phyloP scores from a whole-genome alignment of 2,329 filamentous ascomycete species.

The Aspergillus candidus region DNA sequence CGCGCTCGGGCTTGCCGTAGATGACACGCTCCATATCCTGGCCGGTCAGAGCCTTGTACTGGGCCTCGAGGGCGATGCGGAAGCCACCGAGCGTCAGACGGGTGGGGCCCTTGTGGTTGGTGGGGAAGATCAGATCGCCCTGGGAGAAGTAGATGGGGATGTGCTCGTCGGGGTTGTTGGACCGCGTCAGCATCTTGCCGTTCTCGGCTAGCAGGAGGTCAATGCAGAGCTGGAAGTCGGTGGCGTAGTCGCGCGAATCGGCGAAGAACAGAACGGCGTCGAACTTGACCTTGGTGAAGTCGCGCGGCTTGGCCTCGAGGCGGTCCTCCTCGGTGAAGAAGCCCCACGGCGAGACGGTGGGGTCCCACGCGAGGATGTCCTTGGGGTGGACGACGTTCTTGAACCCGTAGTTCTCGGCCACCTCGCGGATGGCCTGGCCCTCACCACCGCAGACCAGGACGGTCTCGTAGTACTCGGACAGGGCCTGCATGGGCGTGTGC shows the following conservation, averaged over 20 bases:
- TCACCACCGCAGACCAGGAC: constrained; percentile 71
- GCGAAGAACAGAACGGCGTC: constrained; percentile 71
- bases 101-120: constrained; percentile 55
- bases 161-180: constrained; percentile 59
- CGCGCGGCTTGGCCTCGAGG: constrained; percentile 59
- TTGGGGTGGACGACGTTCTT: constrained; percentile 67
- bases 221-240: constrained; percentile 71
- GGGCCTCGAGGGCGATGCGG: constrained; percentile 66
- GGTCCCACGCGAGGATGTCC: constrained; percentile 66
- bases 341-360: constrained; percentile 62
- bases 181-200: constrained; percentile 58
- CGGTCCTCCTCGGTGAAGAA: constrained; percentile 63
- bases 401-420: constrained; percentile 68
- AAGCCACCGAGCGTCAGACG: constrained; percentile 71
- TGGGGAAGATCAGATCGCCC: constrained; percentile 59
- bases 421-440: constrained; percentile 66
- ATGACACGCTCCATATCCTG: constrained; percentile 68
- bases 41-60: constrained; percentile 58
- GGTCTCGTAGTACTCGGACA: constrained; percentile 70
- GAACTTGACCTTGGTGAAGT: constrained; percentile 67
- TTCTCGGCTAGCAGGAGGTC: constrained; percentile 64
- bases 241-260: constrained; percentile 67
- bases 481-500: constrained; percentile 69
- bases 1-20: constrained; percentile 68
- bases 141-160: constrained; percentile 72